Percentiles rank a stretch among this genome's conserved stretches.
Evolutionary conservation across 441 rosid genomes (phyloP).

Genomic region (Rhodomyrtus psidioides): DNA sequence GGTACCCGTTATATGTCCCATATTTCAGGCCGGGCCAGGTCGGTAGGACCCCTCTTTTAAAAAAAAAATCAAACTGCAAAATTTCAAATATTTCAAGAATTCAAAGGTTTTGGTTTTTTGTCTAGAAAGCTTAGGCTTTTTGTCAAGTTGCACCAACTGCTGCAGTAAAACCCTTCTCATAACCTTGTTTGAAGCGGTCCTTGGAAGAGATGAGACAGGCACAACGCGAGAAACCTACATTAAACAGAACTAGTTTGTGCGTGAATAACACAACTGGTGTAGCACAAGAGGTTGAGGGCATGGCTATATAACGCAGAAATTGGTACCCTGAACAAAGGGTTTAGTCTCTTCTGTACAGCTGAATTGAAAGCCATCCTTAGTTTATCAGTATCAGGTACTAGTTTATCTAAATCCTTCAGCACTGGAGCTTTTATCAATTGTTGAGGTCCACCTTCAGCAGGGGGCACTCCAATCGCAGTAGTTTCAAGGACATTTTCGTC

Average conservation of each 20-base stretch:
- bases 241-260: background rate
- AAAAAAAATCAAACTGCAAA: too few species aligned
- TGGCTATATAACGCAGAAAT: background rate
- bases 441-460: conserved; percentile 85
- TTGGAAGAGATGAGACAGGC: conserved; percentile 50
- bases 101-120: too few species aligned
- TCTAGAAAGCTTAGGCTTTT: conserved; percentile 52
- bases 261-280: background rate
- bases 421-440: conserved; percentile 69
- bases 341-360: conserved; percentile 75
- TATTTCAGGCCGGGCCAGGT: too few species aligned
- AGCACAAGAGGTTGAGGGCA: background rate
- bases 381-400: conserved; percentile 30
- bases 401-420: conserved; percentile 27
- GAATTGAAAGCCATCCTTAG: conserved; percentile 62
- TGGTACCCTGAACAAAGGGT: conserved; percentile 79
- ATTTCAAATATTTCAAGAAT: too few species aligned
- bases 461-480: conserved; percentile 92
- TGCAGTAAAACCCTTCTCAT: conserved; percentile 85
- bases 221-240: conserved; percentile 60
- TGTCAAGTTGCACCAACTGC: conserved; percentile 35
- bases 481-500: conserved; percentile 68
- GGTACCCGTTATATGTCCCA: too few species aligned
- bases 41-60: too few species aligned
- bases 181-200: conserved; percentile 88